Evolutionary conservation across 1,284 basidiomycete genomes (phyloP).

Genomic region (Microstroma glucosiphilum): DNA sequence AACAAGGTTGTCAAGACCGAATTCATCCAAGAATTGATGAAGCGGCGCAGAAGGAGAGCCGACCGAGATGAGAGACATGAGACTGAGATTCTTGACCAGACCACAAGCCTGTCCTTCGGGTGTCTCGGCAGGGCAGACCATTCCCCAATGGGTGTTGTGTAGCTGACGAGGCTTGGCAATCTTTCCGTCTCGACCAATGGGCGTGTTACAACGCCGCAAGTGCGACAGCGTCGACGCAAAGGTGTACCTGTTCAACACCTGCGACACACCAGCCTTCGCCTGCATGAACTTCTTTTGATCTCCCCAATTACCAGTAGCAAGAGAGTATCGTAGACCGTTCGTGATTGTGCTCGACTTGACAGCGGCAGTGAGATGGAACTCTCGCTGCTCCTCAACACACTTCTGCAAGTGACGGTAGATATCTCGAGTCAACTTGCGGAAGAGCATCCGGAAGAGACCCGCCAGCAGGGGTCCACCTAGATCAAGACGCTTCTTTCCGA

Average conservation of each 20-base stretch:
- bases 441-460: constrained; percentile 93
- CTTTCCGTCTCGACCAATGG: constrained; percentile 95
- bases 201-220: constrained; percentile 94
- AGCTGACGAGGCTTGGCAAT: constrained; percentile 98
- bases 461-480: constrained; percentile 90
- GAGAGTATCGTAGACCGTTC: constrained; percentile 94
- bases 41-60: constrained; percentile 93
- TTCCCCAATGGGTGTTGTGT: constrained; percentile 99
- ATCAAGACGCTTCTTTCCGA: constrained; percentile 96
- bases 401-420: constrained; percentile 92
- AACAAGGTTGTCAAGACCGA: constrained; percentile 57
- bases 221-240: constrained; percentile 98
- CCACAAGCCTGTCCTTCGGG: constrained; percentile 99
- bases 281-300: constrained; percentile 96
- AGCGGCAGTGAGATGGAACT: constrained; percentile 84
- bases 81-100: constrained; percentile 93
- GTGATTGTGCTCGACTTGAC: constrained; percentile 93
- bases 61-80: constrained; percentile 97
- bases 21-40: constrained; percentile 97
- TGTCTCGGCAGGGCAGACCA: constrained; percentile 93
- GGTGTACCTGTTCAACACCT: constrained; percentile 96
- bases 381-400: constrained; percentile 92
- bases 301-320: constrained; percentile 99
- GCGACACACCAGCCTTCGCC: constrained; percentile 91
- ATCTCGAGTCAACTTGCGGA: constrained; percentile 92